These are phyloP conservation scores for Exophiala bonariae DNA, from an alignment of 2,329 filamentous ascomycete genomes.

Conservation along the genomic window DNA sequence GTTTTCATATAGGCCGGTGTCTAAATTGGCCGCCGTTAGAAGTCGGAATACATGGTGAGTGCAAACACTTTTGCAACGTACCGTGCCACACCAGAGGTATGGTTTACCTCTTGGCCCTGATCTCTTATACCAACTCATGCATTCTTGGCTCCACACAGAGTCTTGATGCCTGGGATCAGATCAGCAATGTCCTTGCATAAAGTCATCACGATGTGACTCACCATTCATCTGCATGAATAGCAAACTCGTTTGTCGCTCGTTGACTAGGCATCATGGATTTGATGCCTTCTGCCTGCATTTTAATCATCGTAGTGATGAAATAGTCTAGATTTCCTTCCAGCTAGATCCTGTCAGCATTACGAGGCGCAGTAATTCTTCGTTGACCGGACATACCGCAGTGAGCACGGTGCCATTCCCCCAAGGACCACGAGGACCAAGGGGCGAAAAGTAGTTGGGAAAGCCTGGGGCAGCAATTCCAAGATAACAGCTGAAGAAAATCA, in stretches of 20 bases:
- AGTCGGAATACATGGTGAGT: neutral
- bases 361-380: neutral
- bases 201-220: conserved; percentile 2
- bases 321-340: conserved; percentile 24
- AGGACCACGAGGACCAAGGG: neutral
- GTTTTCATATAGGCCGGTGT: neutral
- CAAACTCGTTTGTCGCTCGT: conserved; percentile 1
- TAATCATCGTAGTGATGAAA: conserved; percentile 2
- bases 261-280: conserved; percentile 2
- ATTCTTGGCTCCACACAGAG: neutral
- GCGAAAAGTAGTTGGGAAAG: conserved; percentile 14
- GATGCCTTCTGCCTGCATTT: conserved; percentile 8
- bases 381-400: neutral
- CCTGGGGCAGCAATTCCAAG: conserved; percentile 20
- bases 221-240: conserved; percentile 2
- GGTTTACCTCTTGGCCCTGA: neutral
- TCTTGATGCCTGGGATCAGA: neutral
- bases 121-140: conserved; percentile 12
- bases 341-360: conserved; percentile 49
- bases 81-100: conserved; percentile 5
- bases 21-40: neutral
- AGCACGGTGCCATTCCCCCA: conserved; percentile 4
- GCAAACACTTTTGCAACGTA: neutral
- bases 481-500: conserved; percentile 35
- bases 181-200: conserved; percentile 32